Conservation (phyloP, 2,329 filamentous ascomycete genomes). For the Trichoderma koningii region DNA sequence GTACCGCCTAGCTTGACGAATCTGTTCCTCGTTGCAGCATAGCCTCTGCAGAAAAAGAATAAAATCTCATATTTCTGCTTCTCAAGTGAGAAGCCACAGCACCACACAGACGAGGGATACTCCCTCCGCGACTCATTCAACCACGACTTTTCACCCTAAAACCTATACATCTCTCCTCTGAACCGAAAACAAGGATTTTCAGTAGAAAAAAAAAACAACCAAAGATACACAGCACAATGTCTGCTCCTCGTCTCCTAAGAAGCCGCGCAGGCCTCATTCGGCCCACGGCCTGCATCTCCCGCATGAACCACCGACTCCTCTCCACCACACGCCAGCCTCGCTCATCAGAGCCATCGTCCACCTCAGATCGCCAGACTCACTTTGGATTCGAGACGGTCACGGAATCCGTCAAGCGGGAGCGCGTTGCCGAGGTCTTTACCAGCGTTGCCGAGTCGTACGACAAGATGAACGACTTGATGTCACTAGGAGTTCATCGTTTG, state of each 20-base stretch:
- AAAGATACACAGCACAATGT: conserved; percentile 26
- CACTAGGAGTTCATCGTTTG: conserved; percentile 89
- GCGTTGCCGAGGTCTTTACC: conserved; percentile 87
- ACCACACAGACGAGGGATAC: neutral
- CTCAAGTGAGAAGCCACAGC: neutral
- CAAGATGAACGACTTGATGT: conserved; percentile 99
- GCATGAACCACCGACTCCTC: conserved; percentile 35
- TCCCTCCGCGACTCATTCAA: too few relatives aligned
- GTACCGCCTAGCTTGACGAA: neutral
- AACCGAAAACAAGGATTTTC: too few relatives aligned
- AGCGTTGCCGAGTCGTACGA: conserved; percentile 95
- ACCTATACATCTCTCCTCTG: neutral
- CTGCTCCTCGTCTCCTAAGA: conserved; percentile 37
- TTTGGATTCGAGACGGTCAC: conserved; percentile 88
- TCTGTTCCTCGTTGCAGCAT: neutral
- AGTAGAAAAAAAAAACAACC: too few relatives aligned
- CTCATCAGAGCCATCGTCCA: conserved; percentile 26
- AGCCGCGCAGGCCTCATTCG: conserved; percentile 34
- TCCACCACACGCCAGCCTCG: conserved; percentile 34
- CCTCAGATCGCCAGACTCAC: conserved; percentile 68
- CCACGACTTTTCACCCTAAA: neutral
- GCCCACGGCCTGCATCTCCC: conserved; percentile 27
- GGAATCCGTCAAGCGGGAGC: conserved; percentile 70
- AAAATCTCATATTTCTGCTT: neutral
- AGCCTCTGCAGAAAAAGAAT: neutral